Base-by-base conservation (phyloP, 2,329 filamentous ascomycete genomes). In the Cladorrhinum sp. region DNA sequence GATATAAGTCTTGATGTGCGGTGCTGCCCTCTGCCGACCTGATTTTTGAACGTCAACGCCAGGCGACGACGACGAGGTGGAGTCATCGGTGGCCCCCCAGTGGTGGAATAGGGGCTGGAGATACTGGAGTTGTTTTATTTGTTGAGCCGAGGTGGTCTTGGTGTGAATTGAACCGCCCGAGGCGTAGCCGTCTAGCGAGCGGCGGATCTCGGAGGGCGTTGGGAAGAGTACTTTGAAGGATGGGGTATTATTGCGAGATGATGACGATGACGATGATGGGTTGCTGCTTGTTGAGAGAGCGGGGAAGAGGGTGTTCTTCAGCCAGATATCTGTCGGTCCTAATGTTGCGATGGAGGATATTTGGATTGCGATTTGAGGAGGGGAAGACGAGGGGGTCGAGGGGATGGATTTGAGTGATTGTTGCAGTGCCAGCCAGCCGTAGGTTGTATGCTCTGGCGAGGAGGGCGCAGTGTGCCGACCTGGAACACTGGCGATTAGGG, bases 1-100 rank as follows among this genome's bases (percentile, higher is more conserved):
- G 50, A 93, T 86, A 69, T 95, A 96, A 0, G 92, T 96, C 73
- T 96, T 96, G 71, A 96, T 90, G 67, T 96, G 92, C 0, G 92
- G 92, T 0, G 91, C 91, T 18, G 91, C 92, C 27, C 85, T 80
- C 52, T 84, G 79, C 57, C 90, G 79, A 1, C 87, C 86, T 55
- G 13, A 76, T 61, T 25, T 67, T 75, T n/a, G n/a, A n/a, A n/a
- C n/a, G n/a, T n/a, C n/a, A n/a, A n/a, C n/a, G n/a, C n/a, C n/a
- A n/a, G n/a, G n/a, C n/a, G 75, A 20, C 70, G 55, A 63, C 75
- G 74, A 57, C 27, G 64, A 67, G 0, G 70, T 62, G 9, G 74
- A 73, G 63, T 90, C 85, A 45, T 88, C 85, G 2, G 85, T n/a
- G n/a, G n/a, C n/a, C n/a, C n/a, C 85, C 92, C 92, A 96, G 65